A percentile compares a stretch with the other conserved stretches of the same genome.
Evolutionary conservation across 2,329 filamentous ascomycete species (phyloP).

Genomic region (Colletotrichum cuscutae): DNA sequence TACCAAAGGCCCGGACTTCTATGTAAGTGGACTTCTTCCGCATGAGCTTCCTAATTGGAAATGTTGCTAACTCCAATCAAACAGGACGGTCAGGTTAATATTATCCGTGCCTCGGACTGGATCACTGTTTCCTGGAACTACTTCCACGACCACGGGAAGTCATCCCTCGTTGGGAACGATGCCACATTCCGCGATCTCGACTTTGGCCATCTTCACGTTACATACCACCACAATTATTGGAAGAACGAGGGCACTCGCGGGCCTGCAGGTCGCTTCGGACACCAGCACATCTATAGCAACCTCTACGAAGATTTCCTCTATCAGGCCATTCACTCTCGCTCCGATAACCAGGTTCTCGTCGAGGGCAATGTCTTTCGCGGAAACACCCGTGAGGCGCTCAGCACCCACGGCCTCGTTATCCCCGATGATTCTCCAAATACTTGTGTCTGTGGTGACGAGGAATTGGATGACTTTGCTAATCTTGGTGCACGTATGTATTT

Average conservation of each 20-base stretch:
- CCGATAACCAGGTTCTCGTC: slow-evolving; percentile 59
- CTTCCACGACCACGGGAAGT: slow-evolving; percentile 58
- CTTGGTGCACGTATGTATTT: slow-evolving; percentile 58
- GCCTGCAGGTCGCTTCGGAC: slow-evolving; percentile 59
- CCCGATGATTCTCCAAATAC: slow-evolving; percentile 65
- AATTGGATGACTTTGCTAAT: slow-evolving; percentile 65
- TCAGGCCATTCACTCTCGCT: slow-evolving; percentile 60
- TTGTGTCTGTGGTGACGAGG: slow-evolving; percentile 61
- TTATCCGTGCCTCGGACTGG: slow-evolving; percentile 55
- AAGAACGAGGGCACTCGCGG: slow-evolving; percentile 56
- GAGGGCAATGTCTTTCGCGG: slow-evolving; percentile 60
- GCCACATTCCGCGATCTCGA: slow-evolving; percentile 51
- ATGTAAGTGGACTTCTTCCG: slow-evolving; percentile 36
- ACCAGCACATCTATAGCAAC: slow-evolving; percentile 61
- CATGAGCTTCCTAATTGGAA: background rate
- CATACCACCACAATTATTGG: slow-evolving; percentile 63
- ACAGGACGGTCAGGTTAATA: slow-evolving; percentile 58
- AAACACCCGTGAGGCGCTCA: slow-evolving; percentile 59
- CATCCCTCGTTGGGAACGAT: slow-evolving; percentile 55
- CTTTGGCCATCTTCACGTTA: slow-evolving; percentile 56
- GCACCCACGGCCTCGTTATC: slow-evolving; percentile 65
- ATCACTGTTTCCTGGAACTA: slow-evolving; percentile 60
- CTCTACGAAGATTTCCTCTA: slow-evolving; percentile 58
- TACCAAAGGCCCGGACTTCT: slow-evolving; percentile 49
- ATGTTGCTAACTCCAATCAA: background rate